phyloP scores from a whole-genome alignment of 2,329 filamentous ascomycete genomes.

The Fusarium sp. region DNA sequence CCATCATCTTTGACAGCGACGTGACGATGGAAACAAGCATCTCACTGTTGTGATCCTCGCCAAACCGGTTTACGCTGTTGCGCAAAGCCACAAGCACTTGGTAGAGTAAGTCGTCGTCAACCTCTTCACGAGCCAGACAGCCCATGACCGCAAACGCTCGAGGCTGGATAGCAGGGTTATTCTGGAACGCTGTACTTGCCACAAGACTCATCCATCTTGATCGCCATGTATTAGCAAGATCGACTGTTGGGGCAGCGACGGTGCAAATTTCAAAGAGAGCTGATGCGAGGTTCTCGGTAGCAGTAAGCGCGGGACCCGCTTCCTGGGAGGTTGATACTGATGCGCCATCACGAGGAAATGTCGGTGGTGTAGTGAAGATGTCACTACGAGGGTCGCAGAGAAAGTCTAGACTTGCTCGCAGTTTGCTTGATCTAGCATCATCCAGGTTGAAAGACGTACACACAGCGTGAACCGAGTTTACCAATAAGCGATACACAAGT shows the following conservation, averaged over 20 bases:
- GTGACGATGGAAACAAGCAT: slow-evolving; percentile 78
- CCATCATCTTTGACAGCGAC: slow-evolving; percentile 77
- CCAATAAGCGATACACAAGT: slow-evolving; percentile 72
- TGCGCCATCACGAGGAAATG: slow-evolving; percentile 63
- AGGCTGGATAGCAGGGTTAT: slow-evolving; percentile 78
- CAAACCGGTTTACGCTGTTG: slow-evolving; percentile 73
- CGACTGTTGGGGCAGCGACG: slow-evolving; percentile 72
- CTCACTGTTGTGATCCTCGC: slow-evolving; percentile 73
- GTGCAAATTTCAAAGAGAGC: slow-evolving; percentile 73
- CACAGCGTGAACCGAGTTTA: slow-evolving; percentile 76
- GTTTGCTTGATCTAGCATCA: slow-evolving; percentile 67
- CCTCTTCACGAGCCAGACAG: slow-evolving; percentile 76
- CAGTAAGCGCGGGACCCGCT: slow-evolving; percentile 62
- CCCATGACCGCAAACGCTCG: slow-evolving; percentile 79
- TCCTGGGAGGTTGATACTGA: slow-evolving; percentile 69
- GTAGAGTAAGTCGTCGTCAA: slow-evolving; percentile 78
- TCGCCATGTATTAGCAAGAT: slow-evolving; percentile 76
- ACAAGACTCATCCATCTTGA: slow-evolving; percentile 81
- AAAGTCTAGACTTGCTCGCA: slow-evolving; percentile 67
- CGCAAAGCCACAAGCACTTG: slow-evolving; percentile 77
- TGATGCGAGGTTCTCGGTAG: slow-evolving; percentile 72
- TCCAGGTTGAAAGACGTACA: slow-evolving; percentile 75
- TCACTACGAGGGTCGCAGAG: slow-evolving; percentile 71
- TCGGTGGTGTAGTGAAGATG: slow-evolving; percentile 64
- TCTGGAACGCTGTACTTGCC: slow-evolving; percentile 79